Conservation (phyloP, 805 yeast species). For the Pichia exigua region DNA sequence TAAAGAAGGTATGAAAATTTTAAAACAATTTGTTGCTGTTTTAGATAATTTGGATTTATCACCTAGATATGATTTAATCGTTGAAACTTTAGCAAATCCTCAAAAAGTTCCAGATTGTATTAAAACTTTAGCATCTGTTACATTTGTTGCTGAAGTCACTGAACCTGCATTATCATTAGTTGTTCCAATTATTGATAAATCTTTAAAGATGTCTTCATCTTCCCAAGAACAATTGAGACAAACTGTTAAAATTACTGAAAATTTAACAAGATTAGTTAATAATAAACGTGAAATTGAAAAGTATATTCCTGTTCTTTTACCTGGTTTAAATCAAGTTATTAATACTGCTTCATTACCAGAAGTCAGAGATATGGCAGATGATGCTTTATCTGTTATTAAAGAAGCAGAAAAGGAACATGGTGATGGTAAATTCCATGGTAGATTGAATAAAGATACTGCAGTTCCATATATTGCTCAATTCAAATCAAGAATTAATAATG, state of each 20-base stretch:
- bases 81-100: conserved; percentile 87
- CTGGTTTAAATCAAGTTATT: conserved; percentile 86
- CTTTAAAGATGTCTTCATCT: conserved; percentile 77
- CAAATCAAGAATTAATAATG: conserved; percentile 28
- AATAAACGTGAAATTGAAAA: conserved; percentile 86
- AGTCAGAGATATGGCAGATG: conserved; percentile 86
- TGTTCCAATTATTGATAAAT: conserved; percentile 88
- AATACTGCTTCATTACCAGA: conserved; percentile 92
- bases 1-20: conserved; percentile 66
- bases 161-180: conserved; percentile 87
- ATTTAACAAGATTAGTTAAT: conserved; percentile 90
- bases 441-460: conserved; percentile 53
- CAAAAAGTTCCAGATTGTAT: conserved; percentile 82
- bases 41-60: conserved; percentile 89
- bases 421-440: conserved; percentile 71
- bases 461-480: conserved; percentile 32
- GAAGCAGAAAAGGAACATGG: conserved; percentile 67
- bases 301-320: conserved; percentile 77
- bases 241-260: conserved; percentile 92
- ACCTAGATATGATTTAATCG: conserved; percentile 77
- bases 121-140: conserved; percentile 82
- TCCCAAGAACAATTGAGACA: conserved; percentile 96
- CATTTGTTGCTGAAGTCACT: conserved; percentile 97
- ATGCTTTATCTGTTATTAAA: conserved; percentile 73
- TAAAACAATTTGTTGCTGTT: conserved; percentile 65